Evolutionary conservation across 352 stramenopile species (phyloP).

Genomic region (Pythium phragmiticola): DNA sequence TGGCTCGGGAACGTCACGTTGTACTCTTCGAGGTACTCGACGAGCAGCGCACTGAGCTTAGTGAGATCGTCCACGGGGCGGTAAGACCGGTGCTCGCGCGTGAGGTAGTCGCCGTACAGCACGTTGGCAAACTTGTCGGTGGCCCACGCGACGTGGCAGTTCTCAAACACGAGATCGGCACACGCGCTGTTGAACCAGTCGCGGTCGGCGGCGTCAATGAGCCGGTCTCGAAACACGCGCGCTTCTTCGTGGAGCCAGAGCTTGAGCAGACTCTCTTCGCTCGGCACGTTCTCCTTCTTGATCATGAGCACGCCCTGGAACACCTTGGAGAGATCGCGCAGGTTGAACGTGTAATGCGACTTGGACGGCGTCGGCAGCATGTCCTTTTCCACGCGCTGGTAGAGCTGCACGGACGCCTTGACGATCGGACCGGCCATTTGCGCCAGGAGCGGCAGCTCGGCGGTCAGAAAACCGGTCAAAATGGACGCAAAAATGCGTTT

Average conservation of each 20-base stretch:
- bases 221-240: constrained; percentile 91
- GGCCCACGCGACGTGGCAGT: constrained; percentile 59
- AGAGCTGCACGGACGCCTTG: constrained; percentile 83
- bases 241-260: constrained; percentile 92
- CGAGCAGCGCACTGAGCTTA: constrained; percentile 74
- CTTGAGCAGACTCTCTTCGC: constrained; percentile 71
- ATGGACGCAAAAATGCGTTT: constrained; percentile 91
- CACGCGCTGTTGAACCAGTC: constrained; percentile 85
- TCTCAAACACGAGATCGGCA: constrained; percentile 67
- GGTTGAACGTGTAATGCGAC: constrained; percentile 94
- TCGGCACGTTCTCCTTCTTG: constrained; percentile 72
- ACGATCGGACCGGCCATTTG: constrained; percentile 84
- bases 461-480: constrained; percentile 79
- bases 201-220: constrained; percentile 87
- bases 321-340: constrained; percentile 92
- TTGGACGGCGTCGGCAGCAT: constrained; percentile 91
- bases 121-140: constrained; percentile 75
- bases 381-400: constrained; percentile 85
- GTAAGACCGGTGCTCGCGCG: constrained; percentile 76
- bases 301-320: constrained; percentile 94
- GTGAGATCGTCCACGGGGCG: constrained; percentile 61
- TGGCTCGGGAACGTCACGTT: constrained; percentile 92
- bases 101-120: constrained; percentile 91
- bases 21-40: constrained; percentile 93
- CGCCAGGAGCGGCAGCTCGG: constrained; percentile 64